These are phyloP conservation scores for Hagleromyces aurorensis DNA, from an alignment of 805 yeast species.

Conservation along the genomic window DNA sequence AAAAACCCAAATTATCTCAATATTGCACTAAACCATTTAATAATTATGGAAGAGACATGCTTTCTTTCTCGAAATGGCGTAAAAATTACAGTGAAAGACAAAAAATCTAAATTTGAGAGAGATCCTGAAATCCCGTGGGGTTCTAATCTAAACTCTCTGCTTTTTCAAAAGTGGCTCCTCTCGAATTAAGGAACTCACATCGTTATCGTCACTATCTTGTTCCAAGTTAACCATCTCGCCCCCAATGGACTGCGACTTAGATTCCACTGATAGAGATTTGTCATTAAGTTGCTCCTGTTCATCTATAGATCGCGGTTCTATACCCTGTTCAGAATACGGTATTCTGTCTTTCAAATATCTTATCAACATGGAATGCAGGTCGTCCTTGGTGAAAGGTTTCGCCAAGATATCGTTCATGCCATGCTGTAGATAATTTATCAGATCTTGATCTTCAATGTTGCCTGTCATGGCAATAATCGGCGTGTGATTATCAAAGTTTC, in stretches of 20 bases:
- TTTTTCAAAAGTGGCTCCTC: conserved; percentile 14
- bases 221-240: conserved; percentile 1
- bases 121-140: no score
- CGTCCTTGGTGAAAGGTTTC: conserved; percentile 88
- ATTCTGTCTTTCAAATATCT: conserved; percentile 54
- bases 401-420: conserved; percentile 92
- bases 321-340: conserved; percentile 30
- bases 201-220: conserved; percentile 2
- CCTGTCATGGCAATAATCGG: conserved; percentile 96
- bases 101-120: no score
- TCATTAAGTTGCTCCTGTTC: conserved; percentile 5
- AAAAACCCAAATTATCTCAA: no score
- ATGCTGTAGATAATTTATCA: conserved; percentile 70
- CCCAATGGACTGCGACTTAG: not conserved
- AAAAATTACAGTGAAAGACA: no score
- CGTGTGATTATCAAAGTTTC: conserved; percentile 74
- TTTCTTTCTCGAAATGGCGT: no score
- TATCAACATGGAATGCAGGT: conserved; percentile 66
- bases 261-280: no score
- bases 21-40: no score
- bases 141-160: conserved; percentile 8
- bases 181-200: conserved; percentile 9
- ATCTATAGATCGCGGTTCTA: conserved; percentile 3
- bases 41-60: no score
- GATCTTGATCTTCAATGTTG: conserved; percentile 73